These are phyloP conservation scores for Rhynchosporium agropyri DNA, from an alignment of 2,329 filamentous ascomycete genomes.

Conservation along the genomic window DNA sequence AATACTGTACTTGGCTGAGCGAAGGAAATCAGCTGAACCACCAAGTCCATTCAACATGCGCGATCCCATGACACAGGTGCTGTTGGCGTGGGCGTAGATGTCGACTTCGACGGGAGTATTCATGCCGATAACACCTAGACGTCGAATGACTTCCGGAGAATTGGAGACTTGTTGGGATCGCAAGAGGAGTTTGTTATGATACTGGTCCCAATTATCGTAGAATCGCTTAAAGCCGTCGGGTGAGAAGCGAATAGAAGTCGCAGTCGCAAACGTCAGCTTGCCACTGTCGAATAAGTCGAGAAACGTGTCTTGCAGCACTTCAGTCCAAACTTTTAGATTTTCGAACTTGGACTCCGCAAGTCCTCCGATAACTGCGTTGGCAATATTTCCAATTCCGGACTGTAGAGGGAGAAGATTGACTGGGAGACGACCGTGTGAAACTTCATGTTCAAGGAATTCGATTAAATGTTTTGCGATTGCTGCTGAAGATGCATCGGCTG, in stretches of 20 bases:
- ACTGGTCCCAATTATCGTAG: constrained; percentile 81
- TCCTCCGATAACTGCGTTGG: constrained; percentile 87
- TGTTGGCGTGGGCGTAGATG: constrained; percentile 93
- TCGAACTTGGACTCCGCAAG: constrained; percentile 80
- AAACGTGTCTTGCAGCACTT: constrained; percentile 91
- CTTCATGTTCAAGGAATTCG: constrained; percentile 85
- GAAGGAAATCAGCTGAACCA: constrained; percentile 80
- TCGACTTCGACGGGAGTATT: constrained; percentile 94
- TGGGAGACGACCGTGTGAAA: constrained; percentile 75
- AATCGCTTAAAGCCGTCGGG: constrained; percentile 90
- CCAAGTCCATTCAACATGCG: constrained; percentile 87
- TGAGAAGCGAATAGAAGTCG: constrained; percentile 87
- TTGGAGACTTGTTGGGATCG: constrained; percentile 89
- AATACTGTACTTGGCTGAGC: constrained; percentile 80
- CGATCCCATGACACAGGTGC: constrained; percentile 83
- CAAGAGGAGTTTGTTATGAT: constrained; percentile 80
- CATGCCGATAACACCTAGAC: constrained; percentile 88
- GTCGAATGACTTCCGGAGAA: constrained; percentile 85
- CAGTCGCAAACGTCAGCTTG: constrained; percentile 85
- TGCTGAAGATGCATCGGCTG: constrained; percentile 72
- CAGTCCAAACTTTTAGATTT: constrained; percentile 90
- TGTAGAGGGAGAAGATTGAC: constrained; percentile 78
- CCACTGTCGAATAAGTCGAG: constrained; percentile 89
- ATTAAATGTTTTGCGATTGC: constrained; percentile 80
- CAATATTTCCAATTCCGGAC: constrained; percentile 90